Conservation (phyloP, 208 protist species). For the Angomonas ambiguus region DNA sequence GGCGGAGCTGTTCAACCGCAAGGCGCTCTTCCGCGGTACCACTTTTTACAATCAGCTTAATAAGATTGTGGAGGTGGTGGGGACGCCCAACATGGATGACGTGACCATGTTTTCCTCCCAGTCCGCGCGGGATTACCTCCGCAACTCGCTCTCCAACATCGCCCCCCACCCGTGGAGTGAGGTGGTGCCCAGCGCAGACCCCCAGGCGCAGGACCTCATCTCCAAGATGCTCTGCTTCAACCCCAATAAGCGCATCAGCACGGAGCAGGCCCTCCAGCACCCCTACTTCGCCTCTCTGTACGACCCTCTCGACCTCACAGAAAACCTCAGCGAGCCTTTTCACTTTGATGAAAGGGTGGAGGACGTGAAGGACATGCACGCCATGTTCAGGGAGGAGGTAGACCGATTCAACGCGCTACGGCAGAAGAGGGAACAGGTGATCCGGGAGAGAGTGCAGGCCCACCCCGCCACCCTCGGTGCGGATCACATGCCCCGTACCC, state of each 20-base stretch:
- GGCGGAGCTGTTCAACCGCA: conserved; percentile 89
- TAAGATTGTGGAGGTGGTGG: conserved; percentile 90
- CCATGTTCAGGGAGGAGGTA: conserved; percentile 66
- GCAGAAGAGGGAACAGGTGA: conserved; percentile 40
- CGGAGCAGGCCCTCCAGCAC: conserved; percentile 82
- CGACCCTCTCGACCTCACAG: conserved; percentile 72
- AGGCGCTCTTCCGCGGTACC: conserved; percentile 86
- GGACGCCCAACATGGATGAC: conserved; percentile 88
- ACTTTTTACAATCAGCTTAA: conserved; percentile 92
- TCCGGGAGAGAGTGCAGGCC: conserved; percentile 37
- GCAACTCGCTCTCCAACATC: conserved; percentile 62
- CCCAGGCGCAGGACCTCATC: conserved; percentile 74
- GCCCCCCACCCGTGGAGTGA: conserved; percentile 42
- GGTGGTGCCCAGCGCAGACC: conserved; percentile 66
- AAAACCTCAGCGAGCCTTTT: conserved; percentile 71
- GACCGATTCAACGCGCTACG: conserved; percentile 60
- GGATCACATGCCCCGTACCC: conserved; percentile 75
- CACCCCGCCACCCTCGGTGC: conserved; percentile 25
- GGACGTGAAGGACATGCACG: conserved; percentile 68
- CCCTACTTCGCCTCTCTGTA: conserved; percentile 85
- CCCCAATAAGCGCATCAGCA: conserved; percentile 69
- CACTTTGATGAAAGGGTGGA: conserved; percentile 75
- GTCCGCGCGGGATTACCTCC: conserved; percentile 83
- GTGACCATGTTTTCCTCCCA: conserved; percentile 81
- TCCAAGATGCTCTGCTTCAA: conserved; percentile 82